Evolutionary conservation across 768 basidiomycete species (phyloP), one percentile per base, ranked within the genome.

Genomic region (Crucibulum laeve): DNA sequence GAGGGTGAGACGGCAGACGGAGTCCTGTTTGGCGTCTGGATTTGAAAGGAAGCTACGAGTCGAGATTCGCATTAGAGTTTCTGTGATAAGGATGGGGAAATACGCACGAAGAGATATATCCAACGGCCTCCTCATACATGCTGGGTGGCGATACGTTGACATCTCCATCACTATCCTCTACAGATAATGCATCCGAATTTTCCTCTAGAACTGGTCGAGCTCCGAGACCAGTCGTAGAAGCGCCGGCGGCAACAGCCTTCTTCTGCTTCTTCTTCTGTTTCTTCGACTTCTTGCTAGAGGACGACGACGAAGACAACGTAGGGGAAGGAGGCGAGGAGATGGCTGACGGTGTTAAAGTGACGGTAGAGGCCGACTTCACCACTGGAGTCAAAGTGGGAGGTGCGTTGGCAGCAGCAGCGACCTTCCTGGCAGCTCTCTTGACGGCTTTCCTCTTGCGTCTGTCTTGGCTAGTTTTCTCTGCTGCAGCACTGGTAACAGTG

Each of bases 51-150:
- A 80, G 13, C 78, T 82, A 45, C 14, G 18, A 30, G 42, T 42
- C 8, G 35, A 15, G 42, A 38, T 14, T 18, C 32, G 33, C 40
- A 41, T 35, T 43, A 45, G 34, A 23, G 19, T 25, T 18, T 10
- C 39, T 15, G 30, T 24, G 2, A 35, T 38, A 28, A 34, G 30
- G 45, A 44, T 22, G 43, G 41, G n/a, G 42, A 38, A 34, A 46
- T 33, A 79, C 81, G 43, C 56, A 85, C 83, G 74, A 72, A 7
- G 76, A 74, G 45, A 87, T 81, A 57, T 72, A 84, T 32, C 61
- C 63, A 10, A 74, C 70, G 1, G 84, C 84, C 45, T 80, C 79
- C 42, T 80, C 67, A 54, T 80, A 83, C 36, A 71, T 60, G 0
- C 70, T 64, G 10, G 65, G 55, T 22, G 53, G 53, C 13, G 26